Evolutionary conservation across 306 rosid genomes (phyloP).

Genomic region (Astragalus membranaceus): DNA sequence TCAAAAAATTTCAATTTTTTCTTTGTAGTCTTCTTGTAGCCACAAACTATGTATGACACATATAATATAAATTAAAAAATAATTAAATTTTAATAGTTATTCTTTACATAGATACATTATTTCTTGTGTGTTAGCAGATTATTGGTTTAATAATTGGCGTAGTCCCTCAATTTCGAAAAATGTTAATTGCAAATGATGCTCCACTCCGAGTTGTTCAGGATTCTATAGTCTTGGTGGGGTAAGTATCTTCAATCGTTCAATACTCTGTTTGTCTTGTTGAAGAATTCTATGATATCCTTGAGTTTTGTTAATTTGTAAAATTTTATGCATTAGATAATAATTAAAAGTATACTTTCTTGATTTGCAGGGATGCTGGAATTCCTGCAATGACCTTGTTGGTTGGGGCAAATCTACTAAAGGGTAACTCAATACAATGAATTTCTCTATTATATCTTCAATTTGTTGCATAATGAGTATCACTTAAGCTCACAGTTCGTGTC

Average conservation of each 20-base stretch:
- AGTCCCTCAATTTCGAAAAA: conserved; percentile 22
- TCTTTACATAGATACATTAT: neutral
- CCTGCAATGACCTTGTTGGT: conserved; percentile 35
- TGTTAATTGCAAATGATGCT: conserved; percentile 25
- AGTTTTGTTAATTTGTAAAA: too few species aligned
- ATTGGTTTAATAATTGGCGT: conserved; percentile 33
- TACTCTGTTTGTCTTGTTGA: neutral
- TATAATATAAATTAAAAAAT: neutral
- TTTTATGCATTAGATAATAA: neutral
- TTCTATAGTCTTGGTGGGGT: conserved; percentile 37
- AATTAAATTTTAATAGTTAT: neutral
- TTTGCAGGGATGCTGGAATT: conserved; percentile 29
- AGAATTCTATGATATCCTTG: too few species aligned
- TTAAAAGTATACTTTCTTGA: neutral
- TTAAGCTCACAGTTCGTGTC: too few species aligned
- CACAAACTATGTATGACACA: neutral
- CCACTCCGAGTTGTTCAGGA: conserved; percentile 29
- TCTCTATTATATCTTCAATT: neutral
- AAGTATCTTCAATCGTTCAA: neutral
- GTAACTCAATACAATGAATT: conserved; percentile 6
- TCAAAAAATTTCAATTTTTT: neutral
- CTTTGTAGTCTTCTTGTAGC: neutral
- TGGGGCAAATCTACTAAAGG: conserved; percentile 41
- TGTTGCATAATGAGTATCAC: too few species aligned
- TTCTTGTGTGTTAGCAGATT: conserved; percentile 16